Base-by-base conservation (phyloP, 768 basidiomycete species). In the Auriscalpium microsporum region DNA sequence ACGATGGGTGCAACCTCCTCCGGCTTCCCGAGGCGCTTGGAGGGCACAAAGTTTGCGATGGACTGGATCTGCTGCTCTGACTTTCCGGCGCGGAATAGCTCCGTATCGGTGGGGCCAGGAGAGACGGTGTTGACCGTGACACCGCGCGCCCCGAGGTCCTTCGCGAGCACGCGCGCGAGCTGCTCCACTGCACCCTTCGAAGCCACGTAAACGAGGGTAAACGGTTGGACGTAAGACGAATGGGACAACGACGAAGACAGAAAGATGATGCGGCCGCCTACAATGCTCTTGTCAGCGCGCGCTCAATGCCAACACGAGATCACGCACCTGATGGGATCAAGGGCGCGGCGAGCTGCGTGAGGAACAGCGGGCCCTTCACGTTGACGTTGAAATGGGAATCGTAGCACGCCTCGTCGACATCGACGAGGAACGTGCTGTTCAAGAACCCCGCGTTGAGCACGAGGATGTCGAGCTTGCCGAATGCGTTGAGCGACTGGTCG, bases 101-200 rank as follows among this genome's bases (percentile, higher is more conserved):
- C 70, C 11, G 82, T 82, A 59, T 81, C 80, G 33, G 76, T 74
- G 2, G 81, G 78, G 0, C 81, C 80, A 8, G 80, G 78, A 1
- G 79, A 76, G 54, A 83, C 66, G 17, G 75, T 76, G 68, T 83
- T 83, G 44, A 81, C 80, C 0, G 79, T 82, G 59, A 83, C 73
- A 10, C 78, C 78, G 10, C 70, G 67, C 10, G 67, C 59, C 3
- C 78, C 81, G n/a, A 82, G 71, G 56, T 83, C 80, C 57, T 83
- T 81, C 6, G 81, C 76, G 13, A 84, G 74, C 19, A 81, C 75
- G 13, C 81, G 76, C 36, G 76, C 68, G 45, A 82, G 69, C 58
- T 83, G 82, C 63, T 83, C 81, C 52, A 83, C 71, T 1, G 82
- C 81, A 40, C 79, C 82, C 65, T 83, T 82, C 0, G 80, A 75